phyloP scores from a whole-genome alignment of 371 early-diverging fungal species.

The Rhizopus sp. region DNA sequence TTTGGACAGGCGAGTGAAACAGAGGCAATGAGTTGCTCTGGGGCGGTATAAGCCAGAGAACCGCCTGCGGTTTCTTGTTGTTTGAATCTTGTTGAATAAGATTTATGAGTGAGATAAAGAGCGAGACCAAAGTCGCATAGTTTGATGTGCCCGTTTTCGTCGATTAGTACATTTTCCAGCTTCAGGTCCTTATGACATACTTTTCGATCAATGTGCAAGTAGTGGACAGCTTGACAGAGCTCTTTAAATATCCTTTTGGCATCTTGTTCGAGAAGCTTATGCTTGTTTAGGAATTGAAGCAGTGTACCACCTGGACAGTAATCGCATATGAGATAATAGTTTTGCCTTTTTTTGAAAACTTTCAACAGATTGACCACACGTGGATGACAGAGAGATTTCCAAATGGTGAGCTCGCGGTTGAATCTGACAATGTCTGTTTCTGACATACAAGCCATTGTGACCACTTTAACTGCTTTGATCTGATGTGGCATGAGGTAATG shows the following conservation, averaged over 20 bases:
- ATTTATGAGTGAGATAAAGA: conserved; percentile 38
- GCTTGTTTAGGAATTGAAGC: conserved; percentile 32
- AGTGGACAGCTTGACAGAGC: conserved; percentile 70
- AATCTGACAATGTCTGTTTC: conserved; percentile 22
- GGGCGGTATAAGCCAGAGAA: conserved; percentile 76
- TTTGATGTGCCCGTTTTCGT: conserved; percentile 59
- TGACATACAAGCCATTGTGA: conserved; percentile 31
- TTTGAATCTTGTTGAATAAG: conserved; percentile 4
- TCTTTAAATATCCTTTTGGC: conserved; percentile 66
- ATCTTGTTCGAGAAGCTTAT: conserved; percentile 40
- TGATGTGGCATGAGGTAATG: conserved; percentile 33
- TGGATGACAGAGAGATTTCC: conserved; percentile 71
- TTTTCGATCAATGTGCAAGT: conserved; percentile 74
- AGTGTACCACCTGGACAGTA: conserved; percentile 63
- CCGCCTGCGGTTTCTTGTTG: conserved; percentile 54
- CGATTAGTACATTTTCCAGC: conserved; percentile 85
- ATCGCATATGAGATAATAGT: conserved; percentile 70
- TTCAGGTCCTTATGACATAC: conserved; percentile 94
- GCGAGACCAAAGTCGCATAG: conserved; percentile 92
- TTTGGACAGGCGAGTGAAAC: conserved; percentile 51
- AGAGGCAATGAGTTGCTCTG: conserved; percentile 64
- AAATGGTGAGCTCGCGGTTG: conserved; percentile 67
- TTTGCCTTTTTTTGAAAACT: conserved; percentile 51
- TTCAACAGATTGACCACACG: conserved; percentile 65
- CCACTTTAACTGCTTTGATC: conserved; percentile 60